Evolutionary conservation across 176 grass and related monocot genomes (phyloP).

Genomic region (Bolboschoenus planiculmis): DNA sequence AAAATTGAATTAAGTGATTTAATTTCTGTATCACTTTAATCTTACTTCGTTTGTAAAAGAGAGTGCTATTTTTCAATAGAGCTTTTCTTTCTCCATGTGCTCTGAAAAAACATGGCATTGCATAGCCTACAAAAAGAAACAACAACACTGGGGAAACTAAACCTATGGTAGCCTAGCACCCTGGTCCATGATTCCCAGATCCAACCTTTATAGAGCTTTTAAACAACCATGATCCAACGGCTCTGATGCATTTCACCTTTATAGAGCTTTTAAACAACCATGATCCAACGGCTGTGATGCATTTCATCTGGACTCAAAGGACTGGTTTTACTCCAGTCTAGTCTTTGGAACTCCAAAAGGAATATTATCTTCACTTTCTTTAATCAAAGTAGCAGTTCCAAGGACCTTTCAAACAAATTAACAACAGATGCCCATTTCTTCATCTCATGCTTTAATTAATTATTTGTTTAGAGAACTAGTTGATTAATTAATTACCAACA

Average conservation of each 20-base stretch:
- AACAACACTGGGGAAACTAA: neutral
- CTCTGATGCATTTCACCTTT: neutral
- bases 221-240: neutral
- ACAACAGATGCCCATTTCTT: neutral
- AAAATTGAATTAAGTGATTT: too few species aligned
- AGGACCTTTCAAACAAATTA: neutral
- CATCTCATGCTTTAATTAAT: conserved; percentile 4
- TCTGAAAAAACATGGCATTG: neutral
- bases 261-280: neutral
- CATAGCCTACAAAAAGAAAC: neutral
- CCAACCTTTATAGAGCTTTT: neutral
- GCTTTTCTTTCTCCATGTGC: neutral
- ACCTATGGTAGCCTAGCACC: neutral
- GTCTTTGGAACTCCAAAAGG: conserved; percentile 6
- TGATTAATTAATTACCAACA: neutral
- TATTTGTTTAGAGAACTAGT: neutral
- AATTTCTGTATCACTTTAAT: too few species aligned
- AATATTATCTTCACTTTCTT: conserved; percentile 1
- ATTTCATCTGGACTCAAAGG: neutral
- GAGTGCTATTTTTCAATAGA: too few species aligned
- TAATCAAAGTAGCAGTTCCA: conserved; percentile 1
- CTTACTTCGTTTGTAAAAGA: too few species aligned
- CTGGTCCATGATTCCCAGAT: neutral
- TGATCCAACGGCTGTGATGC: conserved; percentile 7
- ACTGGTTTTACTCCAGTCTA: neutral